Evolutionary conservation across 139 green algal species (phyloP).

Genomic region (Closterium sp.): DNA sequence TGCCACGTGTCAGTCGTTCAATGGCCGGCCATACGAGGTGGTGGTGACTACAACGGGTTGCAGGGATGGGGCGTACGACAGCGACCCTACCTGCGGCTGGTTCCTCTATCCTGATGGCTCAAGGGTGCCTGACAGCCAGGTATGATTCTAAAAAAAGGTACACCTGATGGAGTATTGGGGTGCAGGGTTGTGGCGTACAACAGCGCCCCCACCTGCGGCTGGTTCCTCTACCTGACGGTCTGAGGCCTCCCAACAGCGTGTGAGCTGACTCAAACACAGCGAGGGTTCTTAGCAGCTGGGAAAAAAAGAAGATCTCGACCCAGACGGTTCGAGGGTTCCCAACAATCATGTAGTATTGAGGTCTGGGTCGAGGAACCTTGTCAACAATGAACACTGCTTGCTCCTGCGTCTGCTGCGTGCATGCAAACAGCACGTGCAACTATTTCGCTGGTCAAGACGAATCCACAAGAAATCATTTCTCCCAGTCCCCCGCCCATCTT

Average conservation of each 20-base stretch:
- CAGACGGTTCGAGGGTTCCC: not conserved
- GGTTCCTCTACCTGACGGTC: not conserved
- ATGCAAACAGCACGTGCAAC: too few species aligned
- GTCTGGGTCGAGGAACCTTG: too few species aligned
- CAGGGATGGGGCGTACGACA: not conserved
- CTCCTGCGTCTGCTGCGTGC: too few species aligned
- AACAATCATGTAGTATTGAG: constrained; percentile 9
- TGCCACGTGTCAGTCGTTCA: constrained; percentile 42
- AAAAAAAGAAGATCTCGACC: not conserved
- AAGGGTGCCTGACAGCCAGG: constrained; percentile 11
- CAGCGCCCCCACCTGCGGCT: constrained; percentile 27
- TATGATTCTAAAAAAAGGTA: too few species aligned
- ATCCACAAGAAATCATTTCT: too few species aligned
- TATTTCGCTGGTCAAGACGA: too few species aligned
- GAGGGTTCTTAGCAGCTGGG: not conserved
- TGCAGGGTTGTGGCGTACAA: not conserved
- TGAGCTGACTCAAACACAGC: too few species aligned
- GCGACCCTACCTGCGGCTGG: constrained; percentile 38
- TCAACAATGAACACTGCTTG: too few species aligned
- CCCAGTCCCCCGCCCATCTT: too few species aligned
- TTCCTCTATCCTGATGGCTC: not conserved
- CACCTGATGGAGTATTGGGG: not conserved
- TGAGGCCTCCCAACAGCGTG: too few species aligned
- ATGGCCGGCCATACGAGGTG: constrained; percentile 30
- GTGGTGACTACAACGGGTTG: constrained; percentile 7